Base-by-base conservation (phyloP, 768 basidiomycete species). In the Boletus coccyginus region DNA sequence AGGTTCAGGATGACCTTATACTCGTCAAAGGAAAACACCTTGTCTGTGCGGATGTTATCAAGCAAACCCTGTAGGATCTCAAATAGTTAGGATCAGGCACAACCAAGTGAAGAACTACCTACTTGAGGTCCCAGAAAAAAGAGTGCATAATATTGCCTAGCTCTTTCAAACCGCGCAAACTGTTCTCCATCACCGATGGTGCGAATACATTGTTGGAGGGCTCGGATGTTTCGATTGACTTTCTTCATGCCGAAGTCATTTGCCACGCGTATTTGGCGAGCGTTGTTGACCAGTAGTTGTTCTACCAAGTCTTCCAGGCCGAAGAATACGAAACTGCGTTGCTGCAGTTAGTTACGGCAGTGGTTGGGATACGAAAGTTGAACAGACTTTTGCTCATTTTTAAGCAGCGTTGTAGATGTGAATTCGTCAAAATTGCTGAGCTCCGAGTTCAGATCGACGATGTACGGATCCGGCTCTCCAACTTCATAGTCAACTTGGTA, bases 1-100 rank as follows among this genome's bases (percentile, higher is more conserved):
- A 98, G 79, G 63, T 86, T 88, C 46, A 98, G 79, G 79, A 98
- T 94, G 9, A 83, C 81, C 69, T 94, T 90, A 72, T 96, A 98
- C 66, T 98, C 92, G 61, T 96, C 94, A 62, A 97, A 96, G 5
- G 80, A 83, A 75, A 92, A 98, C 39, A 72, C 72, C 58, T 82
- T 83, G 59, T 79, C 77, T 46, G 76, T 61, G 29, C 86, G 84
- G 52, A 93, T 83, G 12, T 78, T 73, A 31, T 90, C 85, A 47
- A 98, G 77, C 81, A 98, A 85, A 50, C 82, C 83, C 94, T 96
- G 55, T 9, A 50, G 32, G n/a, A 29, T 14, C 44, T 39, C 38
- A 39, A 27, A 21, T 38, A 4, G 51, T 58, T 54, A 58, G 17
- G 27, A 38, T 55, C 31, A 53, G 5, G 46, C 47, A 19, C 29